These are phyloP conservation scores for Neurospora sp. DNA, from an alignment of 495 filamentous ascomycete genomes.

Conservation along the genomic window DNA sequence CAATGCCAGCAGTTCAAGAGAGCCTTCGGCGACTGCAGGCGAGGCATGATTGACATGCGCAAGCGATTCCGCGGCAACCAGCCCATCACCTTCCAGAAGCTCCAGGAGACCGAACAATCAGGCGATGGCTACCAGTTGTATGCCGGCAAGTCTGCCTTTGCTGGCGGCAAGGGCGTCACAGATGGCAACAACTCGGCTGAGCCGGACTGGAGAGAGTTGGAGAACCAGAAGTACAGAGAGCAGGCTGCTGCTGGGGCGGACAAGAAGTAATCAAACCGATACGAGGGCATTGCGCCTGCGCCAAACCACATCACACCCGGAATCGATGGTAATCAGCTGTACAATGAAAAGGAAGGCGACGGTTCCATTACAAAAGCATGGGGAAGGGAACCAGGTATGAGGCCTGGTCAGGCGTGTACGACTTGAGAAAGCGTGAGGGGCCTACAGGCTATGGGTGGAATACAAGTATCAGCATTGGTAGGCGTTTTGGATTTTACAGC, in stretches of 20 bases:
- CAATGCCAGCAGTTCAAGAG: conserved; percentile 88
- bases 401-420: neutral
- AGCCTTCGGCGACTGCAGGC: conserved; percentile 89
- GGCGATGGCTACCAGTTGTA: conserved; percentile 60
- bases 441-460: neutral
- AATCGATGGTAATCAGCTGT: neutral
- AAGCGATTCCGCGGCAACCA: conserved; percentile 97
- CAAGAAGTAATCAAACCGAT: conserved; percentile 10
- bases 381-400: neutral
- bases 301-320: neutral
- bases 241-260: conserved; percentile 12
- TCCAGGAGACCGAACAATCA: conserved; percentile 49
- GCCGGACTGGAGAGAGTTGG: conserved; percentile 44
- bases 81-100: conserved; percentile 53
- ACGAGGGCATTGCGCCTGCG: neutral
- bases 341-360: neutral
- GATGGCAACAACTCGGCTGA: conserved; percentile 41
- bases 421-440: neutral
- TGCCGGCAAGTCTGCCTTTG: conserved; percentile 63
- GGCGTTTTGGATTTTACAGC: neutral
- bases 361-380: neutral
- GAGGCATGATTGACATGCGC: conserved; percentile 96
- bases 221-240: conserved; percentile 42
- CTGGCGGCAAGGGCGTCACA: conserved; percentile 38
- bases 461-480: neutral